phyloP scores from a whole-genome alignment of 257 asterid genomes.

The Ilex aquifolium region DNA sequence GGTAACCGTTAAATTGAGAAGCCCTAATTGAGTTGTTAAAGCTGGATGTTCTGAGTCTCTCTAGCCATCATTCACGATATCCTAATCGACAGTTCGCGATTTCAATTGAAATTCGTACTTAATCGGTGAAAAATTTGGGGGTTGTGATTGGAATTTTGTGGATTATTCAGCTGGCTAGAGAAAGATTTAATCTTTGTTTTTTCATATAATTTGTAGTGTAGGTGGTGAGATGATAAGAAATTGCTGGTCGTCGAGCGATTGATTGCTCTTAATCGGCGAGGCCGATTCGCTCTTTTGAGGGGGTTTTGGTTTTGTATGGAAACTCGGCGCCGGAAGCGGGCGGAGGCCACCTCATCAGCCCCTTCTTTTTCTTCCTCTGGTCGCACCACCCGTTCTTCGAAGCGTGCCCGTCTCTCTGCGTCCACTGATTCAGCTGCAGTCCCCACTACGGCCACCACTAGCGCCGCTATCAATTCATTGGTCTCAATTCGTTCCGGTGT shows the following conservation, averaged over 20 bases:
- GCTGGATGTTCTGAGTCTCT: too few relatives aligned
- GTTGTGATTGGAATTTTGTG: neutral
- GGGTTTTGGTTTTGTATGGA: conserved; percentile 89
- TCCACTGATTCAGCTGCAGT: too few relatives aligned
- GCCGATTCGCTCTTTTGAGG: conserved; percentile 34
- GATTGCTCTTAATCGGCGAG: conserved; percentile 99
- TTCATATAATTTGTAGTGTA: conserved; percentile 20
- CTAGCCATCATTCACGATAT: too few relatives aligned
- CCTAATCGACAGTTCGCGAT: too few relatives aligned
- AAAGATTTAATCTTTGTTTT: conserved; percentile 26
- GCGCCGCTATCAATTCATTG: conserved; percentile 32
- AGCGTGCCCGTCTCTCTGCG: conserved; percentile 66
- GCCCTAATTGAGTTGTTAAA: too few relatives aligned
- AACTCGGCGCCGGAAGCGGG: conserved; percentile 99
- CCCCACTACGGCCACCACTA: conserved; percentile 31
- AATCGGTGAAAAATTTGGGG: neutral
- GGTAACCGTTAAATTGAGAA: too few relatives aligned
- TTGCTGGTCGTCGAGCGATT: conserved; percentile 34
- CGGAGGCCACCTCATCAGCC: conserved; percentile 99
- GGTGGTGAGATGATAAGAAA: conserved; percentile 39
- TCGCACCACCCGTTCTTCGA: conserved; percentile 73
- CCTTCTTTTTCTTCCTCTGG: conserved; percentile 64
- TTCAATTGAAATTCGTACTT: too few relatives aligned
- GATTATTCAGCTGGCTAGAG: conserved; percentile 23
- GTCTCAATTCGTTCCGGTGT: conserved; percentile 62